Base-by-base conservation (phyloP, 1,284 basidiomycete species). In the Irpex sp. region DNA sequence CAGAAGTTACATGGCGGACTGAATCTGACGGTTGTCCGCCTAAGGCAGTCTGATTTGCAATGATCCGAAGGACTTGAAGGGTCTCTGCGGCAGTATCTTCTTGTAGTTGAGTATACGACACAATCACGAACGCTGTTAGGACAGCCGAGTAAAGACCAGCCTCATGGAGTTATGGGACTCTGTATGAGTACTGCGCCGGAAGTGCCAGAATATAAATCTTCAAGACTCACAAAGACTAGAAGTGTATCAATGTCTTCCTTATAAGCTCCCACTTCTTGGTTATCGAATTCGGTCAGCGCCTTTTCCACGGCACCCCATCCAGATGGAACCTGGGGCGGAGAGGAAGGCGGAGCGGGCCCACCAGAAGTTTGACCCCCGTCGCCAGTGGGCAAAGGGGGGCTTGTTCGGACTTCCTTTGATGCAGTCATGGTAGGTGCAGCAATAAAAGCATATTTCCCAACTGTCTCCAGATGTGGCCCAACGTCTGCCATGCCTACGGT, bases 81-180 rank as follows among this genome's bases (percentile, higher is more conserved):
- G n/a, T n/a, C n/a, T n/a, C n/a, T n/a, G n/a, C n/a, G n/a, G n/a
- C n/a, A n/a, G n/a, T n/a, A n/a, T n/a, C n/a, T n/a, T 15, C 35
- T 35, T 62, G 51, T 13, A 64, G 58, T 21, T 55, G 35, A 13
- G 39, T 17, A 26, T 62, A 66, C 11, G 58, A 62, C 53, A 61
- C 59, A 15, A 62, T 53, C 4, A 49, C 57, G 61, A 68, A 68
- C 8, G 66, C 50, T n/a, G 65, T 62, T n/a, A 64, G 53, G 13
- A 62, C 57, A 15, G 65, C 66, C 17, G 66, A 68, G 65, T 66
- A 63, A 9, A 68, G 39, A 37, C 62, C 65, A 37, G 61, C 60
- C 65, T 66, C 13, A 26, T 15, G 26, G 21, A 46, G 31, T 31
- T 8, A 6, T 31, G 31, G 5, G 5, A 6, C 6, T 19, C 31